Conservation (phyloP, 805 yeast genomes). For the Brettanomyces anomalus region DNA sequence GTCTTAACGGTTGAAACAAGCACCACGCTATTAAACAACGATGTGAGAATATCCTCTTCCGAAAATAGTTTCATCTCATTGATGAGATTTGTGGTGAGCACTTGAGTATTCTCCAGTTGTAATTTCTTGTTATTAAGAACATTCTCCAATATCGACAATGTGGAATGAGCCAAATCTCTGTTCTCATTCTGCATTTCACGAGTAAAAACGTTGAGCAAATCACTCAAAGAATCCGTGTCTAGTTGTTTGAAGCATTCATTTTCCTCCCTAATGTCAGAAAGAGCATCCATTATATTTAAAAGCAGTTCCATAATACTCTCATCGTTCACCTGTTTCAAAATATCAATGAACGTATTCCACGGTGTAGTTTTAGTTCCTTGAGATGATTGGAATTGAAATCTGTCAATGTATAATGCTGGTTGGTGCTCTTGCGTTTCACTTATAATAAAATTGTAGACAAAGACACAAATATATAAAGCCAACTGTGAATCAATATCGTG, state of each 20-base stretch:
- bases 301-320: not conserved
- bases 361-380: not conserved
- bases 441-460: conserved; percentile 1
- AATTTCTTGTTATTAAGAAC: conserved; percentile 5
- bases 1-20: conserved; percentile 10
- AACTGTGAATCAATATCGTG: not conserved
- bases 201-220: not conserved
- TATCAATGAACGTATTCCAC: not conserved
- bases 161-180: too few relatives aligned
- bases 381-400: not conserved
- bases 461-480: not conserved
- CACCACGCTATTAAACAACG: conserved; percentile 9
- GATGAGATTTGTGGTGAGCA: conserved; percentile 3
- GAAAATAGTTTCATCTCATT: not conserved
- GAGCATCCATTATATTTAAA: not conserved
- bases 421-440: not conserved
- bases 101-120: conserved; percentile 7
- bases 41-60: not conserved
- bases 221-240: too few relatives aligned
- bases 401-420: not conserved
- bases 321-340: not conserved
- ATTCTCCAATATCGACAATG: conserved; percentile 1
- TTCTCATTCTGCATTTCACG: not conserved
- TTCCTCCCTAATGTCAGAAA: not conserved
- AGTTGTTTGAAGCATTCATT: not conserved